Percentiles rank a stretch among this genome's conserved stretches.
These are phyloP conservation scores for Ramalina peruviana DNA, from an alignment of 495 filamentous ascomycete species.

Conservation along the genomic window DNA sequence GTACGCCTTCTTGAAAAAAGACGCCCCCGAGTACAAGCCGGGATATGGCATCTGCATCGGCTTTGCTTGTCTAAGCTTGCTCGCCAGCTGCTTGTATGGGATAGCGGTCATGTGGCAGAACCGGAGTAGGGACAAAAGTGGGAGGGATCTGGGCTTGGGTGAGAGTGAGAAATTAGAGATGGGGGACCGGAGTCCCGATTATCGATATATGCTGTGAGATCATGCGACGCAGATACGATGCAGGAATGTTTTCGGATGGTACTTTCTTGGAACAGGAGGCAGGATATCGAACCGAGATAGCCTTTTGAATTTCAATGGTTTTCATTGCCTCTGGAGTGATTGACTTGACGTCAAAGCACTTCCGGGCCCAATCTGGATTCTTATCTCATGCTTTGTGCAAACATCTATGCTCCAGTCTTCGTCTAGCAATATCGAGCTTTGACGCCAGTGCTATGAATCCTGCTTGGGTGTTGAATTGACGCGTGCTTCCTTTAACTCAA, in stretches of 20 bases:
- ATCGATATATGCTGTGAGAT: constrained; percentile 39
- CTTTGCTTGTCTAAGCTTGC: constrained; percentile 54
- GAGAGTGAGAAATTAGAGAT: constrained; percentile 62
- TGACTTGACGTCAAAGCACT: no score
- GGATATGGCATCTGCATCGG: constrained; percentile 70
- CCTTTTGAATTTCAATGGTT: background rate
- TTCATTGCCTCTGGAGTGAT: no score
- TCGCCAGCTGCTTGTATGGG: constrained; percentile 48
- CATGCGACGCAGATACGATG: background rate
- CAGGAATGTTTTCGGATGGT: background rate
- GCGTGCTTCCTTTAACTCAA: no score
- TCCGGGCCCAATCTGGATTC: no score
- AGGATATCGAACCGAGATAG: background rate
- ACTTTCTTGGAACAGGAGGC: background rate
- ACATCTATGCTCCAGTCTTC: no score
- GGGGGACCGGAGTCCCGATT: constrained; percentile 55
- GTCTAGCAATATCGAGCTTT: no score
- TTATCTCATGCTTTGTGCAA: no score
- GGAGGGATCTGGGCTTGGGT: constrained; percentile 40
- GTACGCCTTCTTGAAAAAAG: constrained; percentile 60
- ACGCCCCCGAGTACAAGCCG: constrained; percentile 53
- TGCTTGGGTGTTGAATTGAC: no score
- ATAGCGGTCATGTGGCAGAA: constrained; percentile 50
- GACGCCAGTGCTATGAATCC: no score
- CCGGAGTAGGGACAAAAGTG: constrained; percentile 39